Evolutionary conservation across 441 rosid genomes (phyloP), one percentile per base, ranked within the genome.

Genomic region (Bruguiera hainesii): DNA sequence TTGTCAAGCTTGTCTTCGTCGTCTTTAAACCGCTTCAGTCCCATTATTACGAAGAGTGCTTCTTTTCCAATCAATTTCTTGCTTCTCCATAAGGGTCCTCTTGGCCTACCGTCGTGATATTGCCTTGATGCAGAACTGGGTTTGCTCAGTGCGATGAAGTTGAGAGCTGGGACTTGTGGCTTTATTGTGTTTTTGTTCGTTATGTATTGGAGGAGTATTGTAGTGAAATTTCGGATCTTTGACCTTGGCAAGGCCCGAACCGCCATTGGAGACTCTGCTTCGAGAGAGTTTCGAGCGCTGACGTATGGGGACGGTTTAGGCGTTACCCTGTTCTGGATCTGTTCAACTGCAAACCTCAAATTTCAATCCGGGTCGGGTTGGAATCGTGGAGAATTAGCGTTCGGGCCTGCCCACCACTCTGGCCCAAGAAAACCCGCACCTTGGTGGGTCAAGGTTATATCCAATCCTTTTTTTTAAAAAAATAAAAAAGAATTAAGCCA

Each of bases 1-100:
- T 83, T 88, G n/a, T 73, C 74, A 53, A 94, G 83, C 84, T 80
- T 87, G 65, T 85, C 93, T 18, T 82, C 97, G 57, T 94, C 96
- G 56, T 85, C 84, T 73, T 89, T 89, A 73, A 91, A 78, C 75
- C 98, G 83, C 84, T 91, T 91, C 69, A 93, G 74, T 48, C 96
- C 97, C 71, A 74, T 71, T 69, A 91, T 81, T 35, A 80, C 97
- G 65, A 88, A 91, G 56, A 93, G 85, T 0, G 97, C 93, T 64
- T 91, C 97, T 85, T 89, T 93, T 3, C 97, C 95, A 23, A 93
- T 89, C 56, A 91, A 78, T 66, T 93, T 93, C 86, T 89, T 93
- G 31, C 98, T 96, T 78, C 91, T 89, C 98, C 98, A 93, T 7
- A 93, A 95, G 64, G 98, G 88, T 19, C 97, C 98, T 58, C 97